Evolutionary conservation across 768 basidiomycete species (phyloP).

Genomic region (Serpula lacrymans): DNA sequence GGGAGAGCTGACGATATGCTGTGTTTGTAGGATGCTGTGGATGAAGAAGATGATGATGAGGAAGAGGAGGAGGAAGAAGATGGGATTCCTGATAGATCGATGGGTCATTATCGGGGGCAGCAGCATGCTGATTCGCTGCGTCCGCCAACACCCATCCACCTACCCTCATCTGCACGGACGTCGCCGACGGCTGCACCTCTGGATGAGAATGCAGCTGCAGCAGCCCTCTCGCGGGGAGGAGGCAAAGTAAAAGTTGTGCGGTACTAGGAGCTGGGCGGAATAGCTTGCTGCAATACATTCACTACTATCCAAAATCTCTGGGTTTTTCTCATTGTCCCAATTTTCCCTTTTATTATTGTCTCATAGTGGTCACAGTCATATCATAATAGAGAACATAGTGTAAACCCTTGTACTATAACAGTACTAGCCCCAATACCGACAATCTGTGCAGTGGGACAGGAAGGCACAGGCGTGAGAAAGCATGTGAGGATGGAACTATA

Average conservation of each 20-base stretch:
- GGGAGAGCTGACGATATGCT: neutral
- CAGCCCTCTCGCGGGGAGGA: constrained; percentile 13
- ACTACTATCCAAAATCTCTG: no score
- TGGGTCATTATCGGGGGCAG: constrained; percentile 28
- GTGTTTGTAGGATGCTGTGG: constrained; percentile 43
- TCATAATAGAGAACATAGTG: no score
- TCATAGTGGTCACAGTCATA: no score
- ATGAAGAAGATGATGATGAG: constrained; percentile 53
- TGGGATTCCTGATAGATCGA: constrained; percentile 25
- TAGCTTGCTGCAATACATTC: no score
- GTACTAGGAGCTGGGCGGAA: constrained; percentile 22
- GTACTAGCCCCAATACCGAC: no score
- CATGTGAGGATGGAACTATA: neutral
- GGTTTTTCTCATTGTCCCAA: no score
- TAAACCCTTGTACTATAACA: no score
- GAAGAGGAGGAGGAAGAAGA: constrained; percentile 55
- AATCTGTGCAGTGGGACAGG: no score
- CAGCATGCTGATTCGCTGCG: constrained; percentile 34
- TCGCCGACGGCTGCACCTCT: constrained; percentile 51
- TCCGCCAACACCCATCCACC: constrained; percentile 38
- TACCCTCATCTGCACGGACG: constrained; percentile 42
- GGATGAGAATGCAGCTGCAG: constrained; percentile 31
- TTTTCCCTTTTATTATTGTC: no score
- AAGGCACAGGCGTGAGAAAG: neutral
- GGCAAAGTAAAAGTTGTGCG: constrained; percentile 52